phyloP scores from a whole-genome alignment of 768 basidiomycete genomes.

The Boletus rubropictus region DNA sequence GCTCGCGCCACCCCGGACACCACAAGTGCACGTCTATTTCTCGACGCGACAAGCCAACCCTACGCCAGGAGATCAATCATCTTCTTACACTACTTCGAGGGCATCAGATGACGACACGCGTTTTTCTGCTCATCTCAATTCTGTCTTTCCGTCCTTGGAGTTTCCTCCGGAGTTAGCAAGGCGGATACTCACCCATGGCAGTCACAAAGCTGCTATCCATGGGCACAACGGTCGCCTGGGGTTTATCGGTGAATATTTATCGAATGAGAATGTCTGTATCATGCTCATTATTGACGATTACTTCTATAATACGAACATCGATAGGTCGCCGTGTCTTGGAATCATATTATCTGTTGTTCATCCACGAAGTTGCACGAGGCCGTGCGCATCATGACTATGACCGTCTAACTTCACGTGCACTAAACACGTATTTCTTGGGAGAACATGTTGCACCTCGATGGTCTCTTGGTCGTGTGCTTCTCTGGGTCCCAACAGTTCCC shows the following conservation, averaged over 20 bases:
- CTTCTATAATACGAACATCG: not conserved
- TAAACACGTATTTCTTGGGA: constrained; percentile 69
- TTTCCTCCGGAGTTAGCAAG: constrained; percentile 69
- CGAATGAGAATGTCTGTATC: not conserved
- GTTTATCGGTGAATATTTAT: constrained; percentile 53
- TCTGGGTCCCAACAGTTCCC: constrained; percentile 62
- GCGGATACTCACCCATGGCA: constrained; percentile 72
- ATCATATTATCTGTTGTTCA: constrained; percentile 67
- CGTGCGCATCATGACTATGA: constrained; percentile 51
- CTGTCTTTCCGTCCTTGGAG: constrained; percentile 56
- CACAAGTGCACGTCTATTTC: constrained; percentile 1
- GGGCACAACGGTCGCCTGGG: constrained; percentile 70
- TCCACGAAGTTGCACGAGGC: constrained; percentile 49
- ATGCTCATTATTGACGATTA: not conserved
- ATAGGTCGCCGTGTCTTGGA: constrained; percentile 74
- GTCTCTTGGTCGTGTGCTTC: constrained; percentile 66
- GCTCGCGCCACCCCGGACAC: constrained; percentile 15
- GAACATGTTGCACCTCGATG: constrained; percentile 71
- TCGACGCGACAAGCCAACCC: constrained; percentile 11
- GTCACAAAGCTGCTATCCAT: constrained; percentile 56
- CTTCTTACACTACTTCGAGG: not conserved
- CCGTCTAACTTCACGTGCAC: constrained; percentile 46
- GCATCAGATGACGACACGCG: constrained; percentile 14
- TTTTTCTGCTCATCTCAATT: constrained; percentile 52
- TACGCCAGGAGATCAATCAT: not conserved